phyloP scores from a whole-genome alignment of 805 yeast genomes.

The Myxozyma monticola region DNA sequence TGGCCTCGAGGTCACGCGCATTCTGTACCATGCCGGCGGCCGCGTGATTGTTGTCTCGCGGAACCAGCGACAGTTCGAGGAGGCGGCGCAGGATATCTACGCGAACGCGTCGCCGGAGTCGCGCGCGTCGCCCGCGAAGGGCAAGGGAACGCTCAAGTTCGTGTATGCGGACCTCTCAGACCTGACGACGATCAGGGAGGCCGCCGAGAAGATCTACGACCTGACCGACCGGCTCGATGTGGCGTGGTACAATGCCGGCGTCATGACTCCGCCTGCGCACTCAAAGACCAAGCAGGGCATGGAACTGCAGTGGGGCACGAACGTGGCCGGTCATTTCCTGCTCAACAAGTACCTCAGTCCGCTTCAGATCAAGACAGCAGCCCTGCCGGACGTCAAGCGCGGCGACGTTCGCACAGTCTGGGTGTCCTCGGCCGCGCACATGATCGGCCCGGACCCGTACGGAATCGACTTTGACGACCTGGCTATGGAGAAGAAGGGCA shows the following conservation, averaged over 20 bases:
- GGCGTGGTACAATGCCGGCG: no score
- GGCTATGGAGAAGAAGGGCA: constrained; percentile 30
- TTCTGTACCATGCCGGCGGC: not conserved
- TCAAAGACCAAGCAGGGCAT: constrained; percentile 46
- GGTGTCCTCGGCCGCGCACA: constrained; percentile 45
- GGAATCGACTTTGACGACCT: constrained; percentile 42
- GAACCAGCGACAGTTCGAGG: not conserved
- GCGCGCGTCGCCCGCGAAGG: not conserved
- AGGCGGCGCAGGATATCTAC: constrained; percentile 5
- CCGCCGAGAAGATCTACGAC: constrained; percentile 37
- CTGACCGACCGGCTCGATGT: no score
- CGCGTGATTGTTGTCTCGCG: no score
- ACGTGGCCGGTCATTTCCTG: constrained; percentile 48
- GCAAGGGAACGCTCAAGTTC: constrained; percentile 1
- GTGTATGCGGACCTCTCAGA: constrained; percentile 31
- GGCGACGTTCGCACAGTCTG: constrained; percentile 45
- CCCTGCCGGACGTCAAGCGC: constrained; percentile 22
- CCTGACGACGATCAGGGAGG: constrained; percentile 41
- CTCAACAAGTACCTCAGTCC: constrained; percentile 45
- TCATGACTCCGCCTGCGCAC: constrained; percentile 29
- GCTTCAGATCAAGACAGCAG: constrained; percentile 41
- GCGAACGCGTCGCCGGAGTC: not conserved
- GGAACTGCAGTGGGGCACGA: constrained; percentile 49
- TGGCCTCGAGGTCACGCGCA: constrained; percentile 10
- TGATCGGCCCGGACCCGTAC: constrained; percentile 36